These are phyloP conservation scores for Vigna reflexopilosa DNA, from an alignment of 306 rosid genomes.

Conservation along the genomic window DNA sequence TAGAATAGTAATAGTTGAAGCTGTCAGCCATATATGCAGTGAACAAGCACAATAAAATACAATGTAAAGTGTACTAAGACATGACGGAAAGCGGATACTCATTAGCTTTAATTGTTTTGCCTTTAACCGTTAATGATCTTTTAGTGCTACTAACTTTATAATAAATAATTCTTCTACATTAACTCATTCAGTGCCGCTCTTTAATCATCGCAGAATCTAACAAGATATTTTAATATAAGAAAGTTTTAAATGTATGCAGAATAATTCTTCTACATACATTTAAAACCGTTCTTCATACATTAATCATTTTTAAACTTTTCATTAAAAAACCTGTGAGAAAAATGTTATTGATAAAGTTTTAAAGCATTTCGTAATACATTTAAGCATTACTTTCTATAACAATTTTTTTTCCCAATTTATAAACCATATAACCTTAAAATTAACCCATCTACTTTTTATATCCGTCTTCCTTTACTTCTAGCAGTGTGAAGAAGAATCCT, in stretches of 20 bases:
- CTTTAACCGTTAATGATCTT: constrained; percentile 19
- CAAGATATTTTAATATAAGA: background rate
- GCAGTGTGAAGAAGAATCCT: background rate
- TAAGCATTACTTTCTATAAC: too few species aligned
- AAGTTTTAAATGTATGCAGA: too few species aligned
- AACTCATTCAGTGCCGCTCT: background rate
- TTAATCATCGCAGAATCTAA: constrained; percentile 19
- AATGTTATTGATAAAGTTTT: too few species aligned
- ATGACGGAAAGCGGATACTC: background rate
- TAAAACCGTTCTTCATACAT: too few species aligned
- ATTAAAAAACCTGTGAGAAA: too few species aligned
- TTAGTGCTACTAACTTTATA: background rate
- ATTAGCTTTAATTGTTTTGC: constrained; percentile 37
- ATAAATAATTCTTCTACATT: background rate
- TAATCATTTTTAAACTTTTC: too few species aligned
- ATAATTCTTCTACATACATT: too few species aligned
- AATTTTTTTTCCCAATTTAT: too few species aligned
- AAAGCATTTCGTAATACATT: too few species aligned
- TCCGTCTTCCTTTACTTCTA: background rate
- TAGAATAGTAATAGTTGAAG: constrained; percentile 11
- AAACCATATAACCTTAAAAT: background rate
- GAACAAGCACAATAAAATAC: background rate
- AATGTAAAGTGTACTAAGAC: constrained; percentile 7
- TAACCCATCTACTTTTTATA: background rate
- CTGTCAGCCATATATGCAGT: constrained; percentile 31